Evolutionary conservation across 768 basidiomycete genomes (phyloP).

Genomic region (Mycena rosella): DNA sequence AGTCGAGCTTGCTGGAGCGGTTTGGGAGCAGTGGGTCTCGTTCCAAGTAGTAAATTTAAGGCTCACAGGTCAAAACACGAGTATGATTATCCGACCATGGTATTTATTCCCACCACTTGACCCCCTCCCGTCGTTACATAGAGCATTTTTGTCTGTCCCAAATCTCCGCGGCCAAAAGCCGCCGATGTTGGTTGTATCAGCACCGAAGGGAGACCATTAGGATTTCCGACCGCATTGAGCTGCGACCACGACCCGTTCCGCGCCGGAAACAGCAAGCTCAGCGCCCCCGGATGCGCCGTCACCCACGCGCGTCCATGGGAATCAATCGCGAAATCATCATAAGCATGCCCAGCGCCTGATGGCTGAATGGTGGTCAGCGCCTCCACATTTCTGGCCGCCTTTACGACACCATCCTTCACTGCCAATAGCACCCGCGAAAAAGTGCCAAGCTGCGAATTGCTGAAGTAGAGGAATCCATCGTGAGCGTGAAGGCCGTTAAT

Average conservation of each 20-base stretch:
- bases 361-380: background rate
- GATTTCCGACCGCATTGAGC: conserved; percentile 5
- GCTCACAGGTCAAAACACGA: too few species aligned
- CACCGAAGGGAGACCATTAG: background rate
- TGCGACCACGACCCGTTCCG: background rate
- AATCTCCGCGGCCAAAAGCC: conserved; percentile 11
- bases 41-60: too few species aligned
- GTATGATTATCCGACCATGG: too few species aligned
- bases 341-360: background rate
- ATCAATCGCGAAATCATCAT: conserved; percentile 29
- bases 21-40: too few species aligned
- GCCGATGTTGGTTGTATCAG: conserved; percentile 11
- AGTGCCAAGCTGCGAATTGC: background rate
- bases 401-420: background rate
- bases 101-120: background rate
- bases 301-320: conserved; percentile 16
- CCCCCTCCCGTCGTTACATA: conserved; percentile 6
- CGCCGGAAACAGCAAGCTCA: conserved; percentile 2
- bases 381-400: background rate
- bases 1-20: too few species aligned
- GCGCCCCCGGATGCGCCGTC: conserved; percentile 16
- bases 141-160: background rate
- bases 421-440: conserved; percentile 1
- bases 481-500: conserved; percentile 28
- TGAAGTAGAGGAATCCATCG: conserved; percentile 3